These are phyloP conservation scores for Colletotrichum shisoi DNA, from an alignment of 2,329 filamentous ascomycete genomes.

Conservation along the genomic window DNA sequence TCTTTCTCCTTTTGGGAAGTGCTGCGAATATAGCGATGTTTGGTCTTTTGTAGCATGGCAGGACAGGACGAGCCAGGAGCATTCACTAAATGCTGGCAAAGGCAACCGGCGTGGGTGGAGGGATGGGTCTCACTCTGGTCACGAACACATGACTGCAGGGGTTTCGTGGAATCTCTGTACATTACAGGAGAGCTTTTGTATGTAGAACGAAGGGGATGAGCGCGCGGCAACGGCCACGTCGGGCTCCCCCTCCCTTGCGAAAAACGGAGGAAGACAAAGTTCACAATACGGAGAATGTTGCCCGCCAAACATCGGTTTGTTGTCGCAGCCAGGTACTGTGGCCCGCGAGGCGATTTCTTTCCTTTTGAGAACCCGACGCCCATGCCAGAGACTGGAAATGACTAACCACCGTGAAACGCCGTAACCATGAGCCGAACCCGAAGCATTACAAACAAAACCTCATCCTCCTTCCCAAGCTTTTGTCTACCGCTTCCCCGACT, in stretches of 20 bases:
- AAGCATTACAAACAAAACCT: conserved; percentile 27
- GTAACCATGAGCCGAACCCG: conserved; percentile 30
- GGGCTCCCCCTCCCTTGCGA: not conserved
- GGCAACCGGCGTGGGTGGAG: not conserved
- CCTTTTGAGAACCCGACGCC: conserved; percentile 21
- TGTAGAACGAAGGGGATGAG: conserved; percentile 16
- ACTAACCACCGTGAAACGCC: conserved; percentile 37
- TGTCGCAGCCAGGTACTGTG: conserved; percentile 16
- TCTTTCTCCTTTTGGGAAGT: conserved; percentile 32
- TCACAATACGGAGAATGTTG: conserved; percentile 16
- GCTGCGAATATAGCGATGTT: conserved; percentile 38
- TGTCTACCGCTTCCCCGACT: conserved; percentile 44
- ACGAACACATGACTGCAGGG: conserved; percentile 31
- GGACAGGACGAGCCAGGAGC: conserved; percentile 23
- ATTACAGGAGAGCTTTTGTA: conserved; percentile 27
- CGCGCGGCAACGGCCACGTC: conserved; percentile 5
- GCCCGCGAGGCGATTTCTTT: conserved; percentile 26
- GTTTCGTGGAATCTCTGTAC: conserved; percentile 32
- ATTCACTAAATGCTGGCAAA: conserved; percentile 26
- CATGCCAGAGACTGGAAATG: conserved; percentile 25
- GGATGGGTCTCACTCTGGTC: conserved; percentile 18
- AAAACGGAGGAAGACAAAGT: conserved; percentile 15
- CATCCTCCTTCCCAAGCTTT: not conserved
- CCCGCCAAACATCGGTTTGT: conserved; percentile 2
- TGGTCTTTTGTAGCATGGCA: conserved; percentile 39